Percentiles rank a stretch among this genome's conserved stretches.
These are phyloP conservation scores for Whalleya microplaca DNA, from an alignment of 2,329 filamentous ascomycete species.

Conservation along the genomic window DNA sequence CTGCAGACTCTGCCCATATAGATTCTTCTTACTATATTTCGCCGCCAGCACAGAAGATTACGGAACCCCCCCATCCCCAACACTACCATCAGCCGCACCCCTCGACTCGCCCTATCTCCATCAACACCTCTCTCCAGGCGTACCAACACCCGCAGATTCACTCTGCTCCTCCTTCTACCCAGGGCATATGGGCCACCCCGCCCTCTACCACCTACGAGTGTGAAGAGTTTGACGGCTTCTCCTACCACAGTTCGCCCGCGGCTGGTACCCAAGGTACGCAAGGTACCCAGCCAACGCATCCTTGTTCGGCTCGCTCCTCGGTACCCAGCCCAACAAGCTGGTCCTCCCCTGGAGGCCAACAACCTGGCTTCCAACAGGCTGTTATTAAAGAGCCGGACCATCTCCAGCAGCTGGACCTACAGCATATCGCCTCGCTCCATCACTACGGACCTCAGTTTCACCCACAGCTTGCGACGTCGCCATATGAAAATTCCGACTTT, in stretches of 20 bases:
- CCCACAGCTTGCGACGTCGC: conserved; percentile 12
- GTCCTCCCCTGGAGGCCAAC: conserved; percentile 25
- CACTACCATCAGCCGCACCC: conserved; percentile 13
- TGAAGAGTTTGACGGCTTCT: conserved; percentile 44
- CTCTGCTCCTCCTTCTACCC: conserved; percentile 30
- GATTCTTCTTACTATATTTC: conserved; percentile 18
- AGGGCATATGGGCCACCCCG: conserved; percentile 41
- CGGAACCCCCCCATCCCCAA: conserved; percentile 22
- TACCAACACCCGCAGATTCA: conserved; percentile 22
- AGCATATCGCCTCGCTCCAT: conserved; percentile 1
- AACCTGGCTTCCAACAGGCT: conserved; percentile 17
- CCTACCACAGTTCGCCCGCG: conserved; percentile 40
- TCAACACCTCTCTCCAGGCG: conserved; percentile 21
- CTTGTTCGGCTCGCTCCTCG: conserved; percentile 15
- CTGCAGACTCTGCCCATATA: conserved; percentile 11
- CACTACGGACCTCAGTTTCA: conserved; percentile 18
- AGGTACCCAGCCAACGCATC: conserved; percentile 6
- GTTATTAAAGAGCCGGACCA: conserved; percentile 15
- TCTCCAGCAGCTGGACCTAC: conserved; percentile 11
- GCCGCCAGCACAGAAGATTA: conserved; percentile 22
- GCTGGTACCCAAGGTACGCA: conserved; percentile 11
- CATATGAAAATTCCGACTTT: conserved; percentile 6
- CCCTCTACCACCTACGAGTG: conserved; percentile 40
- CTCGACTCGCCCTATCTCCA: conserved; percentile 3
- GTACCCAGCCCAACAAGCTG: conserved; percentile 38